Evolutionary conservation across 345 rosid species (phyloP).

Genomic region (Heritiera littoralis): DNA sequence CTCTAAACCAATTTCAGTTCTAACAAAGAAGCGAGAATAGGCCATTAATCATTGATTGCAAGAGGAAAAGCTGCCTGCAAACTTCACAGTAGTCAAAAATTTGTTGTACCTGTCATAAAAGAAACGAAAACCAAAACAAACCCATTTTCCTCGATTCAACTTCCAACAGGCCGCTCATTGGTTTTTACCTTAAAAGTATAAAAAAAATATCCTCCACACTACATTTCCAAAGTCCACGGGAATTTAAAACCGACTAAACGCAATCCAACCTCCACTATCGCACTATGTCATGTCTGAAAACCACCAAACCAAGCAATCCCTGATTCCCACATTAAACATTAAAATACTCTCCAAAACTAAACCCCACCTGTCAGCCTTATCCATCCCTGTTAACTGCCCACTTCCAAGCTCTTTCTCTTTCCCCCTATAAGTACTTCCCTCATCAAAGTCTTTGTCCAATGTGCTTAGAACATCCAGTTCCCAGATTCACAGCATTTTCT

Average conservation of each 20-base stretch:
- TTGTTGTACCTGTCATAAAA: not conserved
- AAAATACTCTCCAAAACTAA: not conserved
- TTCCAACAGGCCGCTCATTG: not conserved
- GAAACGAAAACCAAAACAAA: no score
- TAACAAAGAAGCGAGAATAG: no score
- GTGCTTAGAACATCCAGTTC: not conserved
- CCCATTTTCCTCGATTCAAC: not conserved
- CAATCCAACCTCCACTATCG: not conserved
- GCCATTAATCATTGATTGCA: no score
- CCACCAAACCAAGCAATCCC: not conserved
- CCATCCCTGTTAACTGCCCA: constrained; percentile 16
- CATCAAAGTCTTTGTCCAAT: not conserved
- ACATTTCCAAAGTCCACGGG: not conserved
- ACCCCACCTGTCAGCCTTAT: constrained; percentile 32
- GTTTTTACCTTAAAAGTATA: not conserved
- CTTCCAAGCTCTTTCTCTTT: not conserved
- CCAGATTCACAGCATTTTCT: not conserved
- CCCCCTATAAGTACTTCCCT: constrained; percentile 1
- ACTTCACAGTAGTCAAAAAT: not conserved
- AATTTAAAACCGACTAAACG: not conserved
- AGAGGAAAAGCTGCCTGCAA: not conserved
- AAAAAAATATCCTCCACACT: not conserved
- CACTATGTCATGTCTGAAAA: constrained; percentile 3
- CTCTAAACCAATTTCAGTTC: no score
- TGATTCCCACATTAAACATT: not conserved